Percentiles rank a stretch among this genome's conserved stretches.
These are phyloP conservation scores for Aspergillus brasiliensis DNA, from an alignment of 2,329 filamentous ascomycete species.

Conservation along the genomic window DNA sequence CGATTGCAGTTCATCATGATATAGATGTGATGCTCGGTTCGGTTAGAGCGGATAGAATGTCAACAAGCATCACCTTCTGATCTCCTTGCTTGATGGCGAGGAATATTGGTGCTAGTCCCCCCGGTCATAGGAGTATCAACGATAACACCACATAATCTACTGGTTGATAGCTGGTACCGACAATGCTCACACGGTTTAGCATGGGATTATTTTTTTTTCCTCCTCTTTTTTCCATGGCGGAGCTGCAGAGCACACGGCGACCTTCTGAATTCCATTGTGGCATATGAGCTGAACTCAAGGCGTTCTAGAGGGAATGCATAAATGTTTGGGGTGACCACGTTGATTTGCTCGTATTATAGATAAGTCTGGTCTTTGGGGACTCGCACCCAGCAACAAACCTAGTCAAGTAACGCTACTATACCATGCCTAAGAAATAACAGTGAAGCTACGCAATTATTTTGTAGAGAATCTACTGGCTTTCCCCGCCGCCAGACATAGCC, in stretches of 20 bases:
- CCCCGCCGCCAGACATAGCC: conserved; percentile 45
- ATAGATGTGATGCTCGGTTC: too few relatives aligned
- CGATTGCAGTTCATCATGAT: too few relatives aligned
- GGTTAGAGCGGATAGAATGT: too few relatives aligned
- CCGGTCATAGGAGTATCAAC: too few relatives aligned
- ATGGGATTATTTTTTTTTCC: too few relatives aligned
- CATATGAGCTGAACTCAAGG: neutral
- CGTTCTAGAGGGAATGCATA: neutral
- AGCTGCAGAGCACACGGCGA: neutral
- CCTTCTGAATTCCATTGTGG: neutral
- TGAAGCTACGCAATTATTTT: neutral
- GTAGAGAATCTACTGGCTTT: conserved; percentile 21
- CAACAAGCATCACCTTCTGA: neutral
- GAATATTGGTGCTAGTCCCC: too few relatives aligned
- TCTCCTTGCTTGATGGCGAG: neutral
- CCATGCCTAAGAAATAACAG: neutral
- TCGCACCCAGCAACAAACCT: neutral
- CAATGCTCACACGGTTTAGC: neutral
- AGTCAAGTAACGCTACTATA: neutral
- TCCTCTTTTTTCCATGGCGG: neutral
- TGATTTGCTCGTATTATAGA: neutral
- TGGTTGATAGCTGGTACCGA: neutral
- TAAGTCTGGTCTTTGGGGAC: neutral
- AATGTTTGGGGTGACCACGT: neutral
- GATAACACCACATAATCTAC: neutral